phyloP scores from a whole-genome alignment of 2,329 filamentous ascomycete genomes.

The Aspergillus ochraceus region DNA sequence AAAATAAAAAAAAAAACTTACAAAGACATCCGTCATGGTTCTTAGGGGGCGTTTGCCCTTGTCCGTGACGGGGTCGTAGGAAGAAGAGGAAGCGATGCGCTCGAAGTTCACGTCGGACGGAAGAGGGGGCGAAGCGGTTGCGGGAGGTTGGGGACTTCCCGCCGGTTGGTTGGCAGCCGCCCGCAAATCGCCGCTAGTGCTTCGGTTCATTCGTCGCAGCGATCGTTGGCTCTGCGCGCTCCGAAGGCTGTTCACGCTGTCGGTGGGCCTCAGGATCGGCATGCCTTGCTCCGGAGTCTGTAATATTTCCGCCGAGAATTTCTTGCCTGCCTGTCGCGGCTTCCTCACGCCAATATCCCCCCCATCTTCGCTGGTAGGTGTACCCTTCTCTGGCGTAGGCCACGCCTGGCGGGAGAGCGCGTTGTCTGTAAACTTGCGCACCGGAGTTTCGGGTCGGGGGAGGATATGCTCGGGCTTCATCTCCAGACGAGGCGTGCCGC shows the following conservation, averaged over 20 bases:
- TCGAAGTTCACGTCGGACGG: slow-evolving; percentile 34
- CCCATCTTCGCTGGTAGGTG: slow-evolving; percentile 12
- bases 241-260: slow-evolving; percentile 57
- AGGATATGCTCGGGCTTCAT: slow-evolving; percentile 43
- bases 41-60: slow-evolving; percentile 80
- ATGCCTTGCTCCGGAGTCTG: slow-evolving; percentile 33
- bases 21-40: slow-evolving; percentile 91
- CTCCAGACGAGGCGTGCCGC: slow-evolving; percentile 35
- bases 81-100: slow-evolving; percentile 51
- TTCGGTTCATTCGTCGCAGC: slow-evolving; percentile 67
- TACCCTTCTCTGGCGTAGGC: slow-evolving; percentile 29
- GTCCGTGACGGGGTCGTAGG: slow-evolving; percentile 75
- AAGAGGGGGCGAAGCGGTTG: slow-evolving; percentile 5
- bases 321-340: slow-evolving; percentile 8
- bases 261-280: slow-evolving; percentile 42
- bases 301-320: slow-evolving; percentile 36
- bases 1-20: slow-evolving; percentile 55
- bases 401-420: slow-evolving; percentile 30
- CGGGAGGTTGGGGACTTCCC: slow-evolving; percentile 22
- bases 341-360: slow-evolving; percentile 29
- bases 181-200: slow-evolving; percentile 59
- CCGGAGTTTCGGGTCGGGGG: slow-evolving; percentile 30
- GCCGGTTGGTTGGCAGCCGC: slow-evolving; percentile 52
- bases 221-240: slow-evolving; percentile 40
- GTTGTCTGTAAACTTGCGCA: slow-evolving; percentile 36